Percentiles rank a stretch among this genome's conserved stretches.
Conservation (phyloP, 768 basidiomycete species). For the Lactifluus volemus region DNA sequence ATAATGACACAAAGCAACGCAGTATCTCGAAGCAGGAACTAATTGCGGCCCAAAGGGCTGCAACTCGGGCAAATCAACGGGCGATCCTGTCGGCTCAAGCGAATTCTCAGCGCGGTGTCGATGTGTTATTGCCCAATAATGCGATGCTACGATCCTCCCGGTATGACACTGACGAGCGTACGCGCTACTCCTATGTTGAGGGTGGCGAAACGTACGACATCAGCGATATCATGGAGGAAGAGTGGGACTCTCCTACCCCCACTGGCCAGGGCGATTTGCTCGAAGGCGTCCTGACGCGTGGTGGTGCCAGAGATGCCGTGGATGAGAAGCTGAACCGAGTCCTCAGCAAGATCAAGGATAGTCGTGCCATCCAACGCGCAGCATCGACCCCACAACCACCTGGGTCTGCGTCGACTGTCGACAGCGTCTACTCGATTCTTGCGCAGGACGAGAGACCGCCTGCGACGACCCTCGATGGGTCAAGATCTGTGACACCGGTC, state of each 20-base stretch:
- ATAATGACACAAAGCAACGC: constrained; percentile 33
- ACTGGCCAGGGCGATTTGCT: constrained; percentile 50
- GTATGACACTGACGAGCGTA: constrained; percentile 56
- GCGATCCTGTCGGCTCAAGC: constrained; percentile 78
- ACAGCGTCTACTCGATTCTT: constrained; percentile 43
- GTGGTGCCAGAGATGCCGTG: constrained; percentile 40
- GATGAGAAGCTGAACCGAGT: constrained; percentile 69
- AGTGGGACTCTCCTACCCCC: constrained; percentile 45
- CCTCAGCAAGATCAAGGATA: constrained; percentile 65
- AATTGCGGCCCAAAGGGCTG: constrained; percentile 88
- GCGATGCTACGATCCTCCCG: constrained; percentile 80
- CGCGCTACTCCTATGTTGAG: constrained; percentile 92
- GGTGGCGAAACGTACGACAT: constrained; percentile 92
- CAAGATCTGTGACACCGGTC: constrained; percentile 17
- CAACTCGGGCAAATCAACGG: constrained; percentile 74
- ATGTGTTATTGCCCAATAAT: constrained; percentile 78
- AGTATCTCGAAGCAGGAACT: constrained; percentile 71
- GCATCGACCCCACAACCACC: constrained; percentile 17
- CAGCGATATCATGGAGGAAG: constrained; percentile 86
- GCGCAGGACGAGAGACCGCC: constrained; percentile 39
- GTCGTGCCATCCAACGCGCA: constrained; percentile 33
- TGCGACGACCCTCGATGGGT: constrained; percentile 16
- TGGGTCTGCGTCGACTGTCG: constrained; percentile 20
- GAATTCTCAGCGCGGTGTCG: constrained; percentile 81
- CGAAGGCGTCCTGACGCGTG: constrained; percentile 52